Conservation (phyloP, 768 basidiomycete species). For the Chalciporus pseudorubinellus region DNA sequence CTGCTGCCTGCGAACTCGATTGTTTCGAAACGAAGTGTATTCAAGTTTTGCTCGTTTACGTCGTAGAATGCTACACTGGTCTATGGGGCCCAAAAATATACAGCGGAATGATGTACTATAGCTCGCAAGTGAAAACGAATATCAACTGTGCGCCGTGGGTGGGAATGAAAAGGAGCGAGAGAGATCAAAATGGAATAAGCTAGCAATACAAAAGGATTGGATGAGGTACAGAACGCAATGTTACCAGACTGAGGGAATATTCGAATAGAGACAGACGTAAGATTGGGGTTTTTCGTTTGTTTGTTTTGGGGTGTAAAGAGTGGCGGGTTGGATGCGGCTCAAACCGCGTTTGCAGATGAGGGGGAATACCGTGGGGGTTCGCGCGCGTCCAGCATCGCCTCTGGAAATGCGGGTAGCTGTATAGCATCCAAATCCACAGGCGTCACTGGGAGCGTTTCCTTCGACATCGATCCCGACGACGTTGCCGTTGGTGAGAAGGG, state of each 20-base stretch:
- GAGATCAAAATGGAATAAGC: constrained; percentile 3
- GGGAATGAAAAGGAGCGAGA: not conserved
- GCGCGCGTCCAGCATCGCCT: constrained; percentile 12
- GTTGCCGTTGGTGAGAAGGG: constrained; percentile 24
- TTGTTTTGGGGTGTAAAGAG: not conserved
- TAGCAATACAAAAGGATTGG: constrained; percentile 32
- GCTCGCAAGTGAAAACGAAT: constrained; percentile 9
- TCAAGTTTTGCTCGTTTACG: not conserved
- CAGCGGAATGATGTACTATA: constrained; percentile 21
- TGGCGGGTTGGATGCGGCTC: not conserved
- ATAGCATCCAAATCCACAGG: constrained; percentile 19
- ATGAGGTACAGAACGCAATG: constrained; percentile 1
- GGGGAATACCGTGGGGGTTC: constrained; percentile 24
- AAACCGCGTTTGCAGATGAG: constrained; percentile 20
- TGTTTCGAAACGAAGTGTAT: not conserved
- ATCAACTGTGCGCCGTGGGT: constrained; percentile 12
- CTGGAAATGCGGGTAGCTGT: constrained; percentile 18
- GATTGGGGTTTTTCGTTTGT: not conserved
- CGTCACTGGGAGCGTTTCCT: constrained; percentile 23
- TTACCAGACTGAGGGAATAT: not conserved
- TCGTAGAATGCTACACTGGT: constrained; percentile 20
- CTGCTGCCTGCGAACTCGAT: too few relatives aligned
- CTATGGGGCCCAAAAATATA: constrained; percentile 25
- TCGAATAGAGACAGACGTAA: not conserved
- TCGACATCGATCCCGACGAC: constrained; percentile 23